phyloP scores from a whole-genome alignment of 2,329 filamentous ascomycete species.

The Aureobasidium namibiae region DNA sequence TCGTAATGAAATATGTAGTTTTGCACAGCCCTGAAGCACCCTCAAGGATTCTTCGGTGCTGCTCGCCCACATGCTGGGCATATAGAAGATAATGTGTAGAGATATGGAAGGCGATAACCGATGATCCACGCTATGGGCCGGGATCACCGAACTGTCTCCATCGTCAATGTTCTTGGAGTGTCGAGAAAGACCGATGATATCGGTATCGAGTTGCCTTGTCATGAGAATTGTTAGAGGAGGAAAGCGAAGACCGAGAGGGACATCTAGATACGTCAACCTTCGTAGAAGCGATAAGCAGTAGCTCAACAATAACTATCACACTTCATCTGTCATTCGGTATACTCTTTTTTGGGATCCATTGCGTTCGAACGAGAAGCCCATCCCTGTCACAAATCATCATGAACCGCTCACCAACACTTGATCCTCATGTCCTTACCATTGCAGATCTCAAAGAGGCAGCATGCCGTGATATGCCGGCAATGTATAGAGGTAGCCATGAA shows the following conservation, averaged over 20 bases:
- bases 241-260: background rate
- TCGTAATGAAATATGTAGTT: too few species aligned
- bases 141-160: too few species aligned
- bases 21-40: too few species aligned
- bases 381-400: background rate
- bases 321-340: background rate
- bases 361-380: background rate
- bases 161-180: too few species aligned
- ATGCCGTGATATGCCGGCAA: background rate
- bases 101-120: too few species aligned
- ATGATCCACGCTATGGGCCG: too few species aligned
- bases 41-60: too few species aligned
- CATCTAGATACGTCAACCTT: background rate
- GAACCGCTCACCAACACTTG: slow-evolving; percentile 8
- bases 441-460: slow-evolving; percentile 7
- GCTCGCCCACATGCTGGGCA: too few species aligned
- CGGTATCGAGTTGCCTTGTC: background rate
- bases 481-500: background rate
- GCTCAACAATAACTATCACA: background rate
- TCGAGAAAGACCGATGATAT: background rate
- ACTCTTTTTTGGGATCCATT: background rate
- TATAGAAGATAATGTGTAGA: too few species aligned
- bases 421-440: slow-evolving; percentile 6
- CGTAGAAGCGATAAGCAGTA: background rate
- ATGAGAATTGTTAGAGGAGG: background rate